These are phyloP conservation scores for Ceratobasidium sp. DNA, from an alignment of 1,284 basidiomycete genomes.

Conservation along the genomic window DNA sequence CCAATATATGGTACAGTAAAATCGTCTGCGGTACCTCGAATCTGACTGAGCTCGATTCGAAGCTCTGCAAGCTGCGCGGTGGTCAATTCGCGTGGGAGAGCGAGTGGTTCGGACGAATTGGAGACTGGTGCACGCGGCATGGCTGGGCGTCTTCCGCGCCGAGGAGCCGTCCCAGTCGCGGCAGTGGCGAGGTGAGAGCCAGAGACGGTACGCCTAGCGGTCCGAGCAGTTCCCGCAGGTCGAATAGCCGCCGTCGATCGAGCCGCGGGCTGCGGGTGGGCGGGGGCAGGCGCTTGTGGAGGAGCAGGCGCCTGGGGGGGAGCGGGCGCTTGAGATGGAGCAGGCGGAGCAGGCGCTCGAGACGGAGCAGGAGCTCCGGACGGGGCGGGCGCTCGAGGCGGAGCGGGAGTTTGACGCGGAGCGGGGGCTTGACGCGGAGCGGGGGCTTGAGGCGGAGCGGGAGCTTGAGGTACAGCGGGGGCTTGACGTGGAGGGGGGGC, in stretches of 20 bases:
- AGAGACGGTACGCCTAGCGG: background rate
- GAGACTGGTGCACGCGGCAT: too few species aligned
- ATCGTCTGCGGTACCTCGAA: background rate
- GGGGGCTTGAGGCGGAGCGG: too few species aligned
- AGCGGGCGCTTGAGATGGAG: background rate
- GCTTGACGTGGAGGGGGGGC: too few species aligned
- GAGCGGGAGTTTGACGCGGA: too few species aligned
- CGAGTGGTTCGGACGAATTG: background rate
- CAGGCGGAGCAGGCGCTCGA: background rate
- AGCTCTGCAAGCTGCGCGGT: background rate
- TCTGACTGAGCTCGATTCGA: background rate
- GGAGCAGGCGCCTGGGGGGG: background rate
- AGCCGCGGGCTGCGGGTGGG: background rate
- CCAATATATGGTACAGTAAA: background rate
- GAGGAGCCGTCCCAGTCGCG: too few species aligned
- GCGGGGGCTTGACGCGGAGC: too few species aligned
- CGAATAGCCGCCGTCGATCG: background rate
- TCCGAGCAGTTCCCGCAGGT: background rate
- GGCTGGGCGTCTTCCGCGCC: too few species aligned
- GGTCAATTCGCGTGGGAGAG: background rate
- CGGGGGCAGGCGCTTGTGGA: background rate
- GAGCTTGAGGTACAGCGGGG: too few species aligned
- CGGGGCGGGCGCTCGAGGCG: background rate
- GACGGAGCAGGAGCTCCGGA: background rate
- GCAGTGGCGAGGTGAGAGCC: too few species aligned